Base-by-base conservation (phyloP, 495 filamentous ascomycete genomes). In the Trichoderma asperelloides region DNA sequence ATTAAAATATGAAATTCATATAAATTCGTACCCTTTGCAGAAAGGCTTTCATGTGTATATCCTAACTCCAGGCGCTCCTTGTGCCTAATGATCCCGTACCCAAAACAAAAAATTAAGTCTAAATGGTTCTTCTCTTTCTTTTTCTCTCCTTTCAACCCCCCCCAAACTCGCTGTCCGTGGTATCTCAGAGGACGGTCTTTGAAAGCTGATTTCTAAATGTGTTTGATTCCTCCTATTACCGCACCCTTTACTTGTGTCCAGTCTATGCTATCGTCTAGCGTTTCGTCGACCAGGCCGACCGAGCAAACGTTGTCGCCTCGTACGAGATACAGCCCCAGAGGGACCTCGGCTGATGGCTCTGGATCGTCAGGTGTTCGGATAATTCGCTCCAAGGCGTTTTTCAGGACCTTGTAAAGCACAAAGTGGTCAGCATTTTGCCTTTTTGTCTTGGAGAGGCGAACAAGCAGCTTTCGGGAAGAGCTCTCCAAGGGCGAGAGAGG, bases 271-370 rank as follows among this genome's bases (percentile, higher is more conserved):
- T 76, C 80, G 77, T 98, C 95, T 57, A 97, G 80, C 68, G 89
- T 83, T 75, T 96, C 94, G 76, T 98, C 91, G 18, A 98, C 87
- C 60, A 95, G 82, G 7, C 95, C 95, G 51, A 92, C 91, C 18
- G 95, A 77, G n/a, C 89, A 92, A 64, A 98, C 95, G 74, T 93
- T 97, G 71, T 98, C 96, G 21, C 95, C 95, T 68, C 96, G 87
- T 65, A 98, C 89, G 57, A 98, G 77, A 73, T 98, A 98, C 16
- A 98, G 79, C 0, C 95, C 95, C 73, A 96, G 88, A 30, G 88
- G 85, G 37, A 93, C 87, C 75, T 96, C 87, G 41, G 87, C 85
- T 67, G 91, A 96, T 0, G 88, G 85, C 69, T 96, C 92, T 47
- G 84, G 83, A 71, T 96, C 92, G 67, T 97, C 93, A 55, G 84